Percentiles rank a stretch among this genome's conserved stretches.
Conservation (phyloP, 2,329 filamentous ascomycete species). For the Neofusicoccum parvum region DNA sequence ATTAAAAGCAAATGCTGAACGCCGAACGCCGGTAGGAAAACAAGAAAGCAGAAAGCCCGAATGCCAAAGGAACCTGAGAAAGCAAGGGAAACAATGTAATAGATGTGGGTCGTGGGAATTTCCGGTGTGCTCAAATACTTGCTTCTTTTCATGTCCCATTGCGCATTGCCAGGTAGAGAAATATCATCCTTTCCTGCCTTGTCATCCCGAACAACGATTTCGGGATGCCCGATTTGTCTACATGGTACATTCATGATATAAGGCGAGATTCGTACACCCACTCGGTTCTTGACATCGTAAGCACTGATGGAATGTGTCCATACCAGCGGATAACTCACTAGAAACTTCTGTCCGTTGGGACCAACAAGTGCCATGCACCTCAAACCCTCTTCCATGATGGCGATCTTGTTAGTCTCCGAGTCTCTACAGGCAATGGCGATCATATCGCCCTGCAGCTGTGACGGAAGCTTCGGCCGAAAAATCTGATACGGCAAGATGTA, state of each 20-base stretch:
- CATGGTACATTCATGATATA: too few relatives aligned
- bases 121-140: too few relatives aligned
- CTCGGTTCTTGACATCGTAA: too few relatives aligned
- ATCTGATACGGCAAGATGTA: not conserved
- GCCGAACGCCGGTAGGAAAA: too few relatives aligned
- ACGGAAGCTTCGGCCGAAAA: not conserved
- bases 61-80: not conserved
- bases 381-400: not conserved
- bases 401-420: not conserved
- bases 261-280: too few relatives aligned
- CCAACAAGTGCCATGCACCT: not conserved
- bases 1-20: not conserved
- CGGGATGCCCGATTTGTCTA: too few relatives aligned
- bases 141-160: too few relatives aligned
- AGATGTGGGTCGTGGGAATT: too few relatives aligned
- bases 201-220: too few relatives aligned
- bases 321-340: not conserved
- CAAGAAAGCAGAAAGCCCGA: not conserved
- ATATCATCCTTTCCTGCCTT: too few relatives aligned
- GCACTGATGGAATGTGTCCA: too few relatives aligned
- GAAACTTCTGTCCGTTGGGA: not conserved
- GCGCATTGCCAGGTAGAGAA: too few relatives aligned
- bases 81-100: not conserved
- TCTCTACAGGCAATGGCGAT: not conserved
- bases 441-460: not conserved